These are phyloP conservation scores for Eleusine coracana DNA, from an alignment of 176 grass and related monocot species.

Conservation along the genomic window DNA sequence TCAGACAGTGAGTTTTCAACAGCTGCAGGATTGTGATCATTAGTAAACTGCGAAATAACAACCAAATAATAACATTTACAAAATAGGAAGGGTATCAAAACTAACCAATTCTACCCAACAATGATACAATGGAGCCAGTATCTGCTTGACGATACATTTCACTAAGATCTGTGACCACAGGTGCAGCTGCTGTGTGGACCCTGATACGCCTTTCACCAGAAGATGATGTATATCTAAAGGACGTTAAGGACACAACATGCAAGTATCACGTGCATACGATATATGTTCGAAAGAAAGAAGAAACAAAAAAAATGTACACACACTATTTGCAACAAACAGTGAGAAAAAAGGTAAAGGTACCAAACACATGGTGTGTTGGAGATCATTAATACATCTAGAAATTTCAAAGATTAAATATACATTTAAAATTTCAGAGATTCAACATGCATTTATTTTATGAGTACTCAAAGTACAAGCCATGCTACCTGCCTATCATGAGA, in stretches of 20 bases:
- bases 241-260: conserved; percentile 58
- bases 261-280: conserved; percentile 24
- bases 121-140: conserved; percentile 78
- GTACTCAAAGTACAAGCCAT: neutral
- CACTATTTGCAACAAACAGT: neutral
- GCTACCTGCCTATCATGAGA: neutral
- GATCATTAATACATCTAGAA: neutral
- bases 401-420: neutral
- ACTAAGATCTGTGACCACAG: conserved; percentile 92
- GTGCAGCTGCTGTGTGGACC: conserved; percentile 92
- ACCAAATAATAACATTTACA: conserved; percentile 18
- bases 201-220: conserved; percentile 95
- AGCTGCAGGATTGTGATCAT: conserved; percentile 53
- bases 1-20: conserved; percentile 89
- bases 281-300: conserved; percentile 29
- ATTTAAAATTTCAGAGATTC: neutral
- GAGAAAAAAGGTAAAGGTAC: neutral
- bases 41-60: conserved; percentile 28
- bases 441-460: neutral
- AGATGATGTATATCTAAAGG: conserved; percentile 87
- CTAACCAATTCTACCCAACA: conserved; percentile 83
- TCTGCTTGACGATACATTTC: conserved; percentile 99
- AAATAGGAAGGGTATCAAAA: conserved; percentile 23
- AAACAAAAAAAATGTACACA: neutral
- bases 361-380: neutral